These are phyloP conservation scores for Hypoxylon sp. DNA, from an alignment of 2,329 filamentous ascomycete genomes.

Conservation along the genomic window DNA sequence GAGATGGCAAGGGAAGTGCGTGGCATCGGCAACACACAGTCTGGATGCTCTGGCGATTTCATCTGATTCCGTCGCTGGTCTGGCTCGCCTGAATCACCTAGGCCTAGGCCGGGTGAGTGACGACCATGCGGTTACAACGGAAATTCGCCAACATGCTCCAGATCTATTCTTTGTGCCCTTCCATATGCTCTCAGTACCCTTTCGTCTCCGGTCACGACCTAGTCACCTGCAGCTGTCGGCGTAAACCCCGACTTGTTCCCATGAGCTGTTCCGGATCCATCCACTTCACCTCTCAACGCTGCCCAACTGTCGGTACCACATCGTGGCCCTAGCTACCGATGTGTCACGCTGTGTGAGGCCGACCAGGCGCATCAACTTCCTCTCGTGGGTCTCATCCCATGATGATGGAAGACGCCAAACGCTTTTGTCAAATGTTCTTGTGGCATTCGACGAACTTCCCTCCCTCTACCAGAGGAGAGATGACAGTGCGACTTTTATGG, in stretches of 20 bases:
- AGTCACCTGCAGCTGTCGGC: slow-evolving; percentile 33
- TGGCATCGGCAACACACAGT: slow-evolving; percentile 58
- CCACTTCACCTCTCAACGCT: slow-evolving; percentile 39
- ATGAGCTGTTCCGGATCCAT: slow-evolving; percentile 35
- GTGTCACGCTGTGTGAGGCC: slow-evolving; percentile 57
- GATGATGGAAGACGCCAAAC: slow-evolving; percentile 59
- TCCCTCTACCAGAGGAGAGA: slow-evolving; percentile 57
- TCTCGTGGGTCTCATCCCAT: slow-evolving; percentile 53
- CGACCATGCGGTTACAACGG: slow-evolving; percentile 55
- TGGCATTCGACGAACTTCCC: slow-evolving; percentile 51
- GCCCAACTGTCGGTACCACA: slow-evolving; percentile 52
- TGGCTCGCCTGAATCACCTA: slow-evolving; percentile 55
- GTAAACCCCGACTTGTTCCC: slow-evolving; percentile 33
- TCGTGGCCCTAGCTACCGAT: slow-evolving; percentile 52
- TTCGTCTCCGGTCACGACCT: slow-evolving; percentile 38
- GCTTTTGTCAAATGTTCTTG: slow-evolving; percentile 41
- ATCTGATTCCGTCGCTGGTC: slow-evolving; percentile 32
- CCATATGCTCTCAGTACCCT: slow-evolving; percentile 56
- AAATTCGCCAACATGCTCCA: slow-evolving; percentile 52
- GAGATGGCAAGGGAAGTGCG: slow-evolving; percentile 53
- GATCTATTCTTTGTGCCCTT: slow-evolving; percentile 43
- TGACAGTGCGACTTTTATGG: slow-evolving; percentile 85
- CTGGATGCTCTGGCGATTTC: slow-evolving; percentile 52
- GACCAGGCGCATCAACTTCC: slow-evolving; percentile 66
- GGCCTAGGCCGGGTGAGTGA: slow-evolving; percentile 48